Evolutionary conservation across 2,329 filamentous ascomycete genomes (phyloP).

Genomic region (Microascus cirrosus): DNA sequence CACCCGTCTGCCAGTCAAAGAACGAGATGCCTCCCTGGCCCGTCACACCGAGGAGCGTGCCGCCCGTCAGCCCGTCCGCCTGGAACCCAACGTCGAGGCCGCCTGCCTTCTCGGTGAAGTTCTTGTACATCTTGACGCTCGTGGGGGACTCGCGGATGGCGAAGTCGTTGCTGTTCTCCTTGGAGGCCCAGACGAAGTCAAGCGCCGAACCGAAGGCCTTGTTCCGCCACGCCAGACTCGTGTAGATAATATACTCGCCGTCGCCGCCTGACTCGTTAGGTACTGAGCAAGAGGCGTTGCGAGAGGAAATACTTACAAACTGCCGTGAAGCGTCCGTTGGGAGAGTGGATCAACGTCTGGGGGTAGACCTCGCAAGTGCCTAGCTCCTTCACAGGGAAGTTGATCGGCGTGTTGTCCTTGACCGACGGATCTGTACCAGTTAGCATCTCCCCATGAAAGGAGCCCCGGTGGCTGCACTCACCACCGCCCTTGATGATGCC

Average conservation of each 20-base stretch:
- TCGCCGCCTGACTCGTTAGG: constrained; percentile 45
- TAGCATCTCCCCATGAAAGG: not conserved
- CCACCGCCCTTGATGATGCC: constrained; percentile 84
- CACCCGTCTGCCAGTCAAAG: constrained; percentile 90
- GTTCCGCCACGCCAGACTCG: constrained; percentile 89
- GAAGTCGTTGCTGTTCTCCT: constrained; percentile 97
- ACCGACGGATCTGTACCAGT: constrained; percentile 43
- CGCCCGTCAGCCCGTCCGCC: constrained; percentile 81
- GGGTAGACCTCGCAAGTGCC: constrained; percentile 96
- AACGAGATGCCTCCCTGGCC: constrained; percentile 91
- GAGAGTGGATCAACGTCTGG: constrained; percentile 88
- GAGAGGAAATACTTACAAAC: constrained; percentile 22
- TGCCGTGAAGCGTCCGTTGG: constrained; percentile 77
- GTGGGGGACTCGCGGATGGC: constrained; percentile 91
- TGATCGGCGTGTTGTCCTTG: constrained; percentile 83
- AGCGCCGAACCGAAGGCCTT: constrained; percentile 93
- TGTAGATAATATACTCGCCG: constrained; percentile 98
- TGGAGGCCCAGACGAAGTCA: constrained; percentile 94
- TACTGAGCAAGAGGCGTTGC: not conserved
- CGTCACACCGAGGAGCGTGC: constrained; percentile 84
- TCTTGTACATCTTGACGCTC: constrained; percentile 94
- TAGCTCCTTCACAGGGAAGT: constrained; percentile 83
- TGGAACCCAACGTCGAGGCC: constrained; percentile 92
- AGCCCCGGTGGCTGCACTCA: not conserved
- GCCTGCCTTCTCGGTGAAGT: constrained; percentile 85